Evolutionary conservation across 371 early-diverging fungal genomes (phyloP).

Genomic region (Mortierella sp.): DNA sequence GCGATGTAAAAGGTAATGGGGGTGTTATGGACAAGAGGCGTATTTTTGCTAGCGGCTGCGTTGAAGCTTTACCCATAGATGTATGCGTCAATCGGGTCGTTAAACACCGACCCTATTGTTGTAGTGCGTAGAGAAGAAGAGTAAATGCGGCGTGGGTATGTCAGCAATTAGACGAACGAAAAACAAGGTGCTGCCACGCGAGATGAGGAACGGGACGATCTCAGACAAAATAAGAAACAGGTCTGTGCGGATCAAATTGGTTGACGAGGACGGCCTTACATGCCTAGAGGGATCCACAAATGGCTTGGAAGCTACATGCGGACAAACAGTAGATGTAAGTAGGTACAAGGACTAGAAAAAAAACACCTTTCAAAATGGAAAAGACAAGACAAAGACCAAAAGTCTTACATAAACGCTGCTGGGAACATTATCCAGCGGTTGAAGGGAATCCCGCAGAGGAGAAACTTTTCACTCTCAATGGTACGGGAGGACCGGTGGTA

Average conservation of each 20-base stretch:
- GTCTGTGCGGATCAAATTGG: slow-evolving; percentile 14
- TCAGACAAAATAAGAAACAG: background rate
- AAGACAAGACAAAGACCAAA: background rate
- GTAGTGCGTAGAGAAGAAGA: background rate
- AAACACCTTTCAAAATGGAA: background rate
- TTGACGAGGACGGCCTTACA: slow-evolving; percentile 27
- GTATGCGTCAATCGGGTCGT: slow-evolving; percentile 70
- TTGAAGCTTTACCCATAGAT: slow-evolving; percentile 58
- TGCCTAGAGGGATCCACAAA: slow-evolving; percentile 55
- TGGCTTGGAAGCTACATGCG: slow-evolving; percentile 44
- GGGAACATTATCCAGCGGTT: slow-evolving; percentile 58
- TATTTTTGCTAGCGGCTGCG: slow-evolving; percentile 25
- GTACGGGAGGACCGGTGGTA: slow-evolving; percentile 28
- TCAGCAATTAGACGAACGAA: too few relatives aligned
- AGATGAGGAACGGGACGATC: background rate
- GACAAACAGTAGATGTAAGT: background rate
- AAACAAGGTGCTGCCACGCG: background rate
- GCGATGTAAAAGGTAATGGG: slow-evolving; percentile 78
- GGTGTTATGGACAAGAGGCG: slow-evolving; percentile 56
- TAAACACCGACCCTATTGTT: slow-evolving; percentile 70
- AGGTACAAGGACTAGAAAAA: background rate
- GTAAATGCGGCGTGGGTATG: background rate
- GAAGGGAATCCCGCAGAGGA: slow-evolving; percentile 41
- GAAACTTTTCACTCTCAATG: slow-evolving; percentile 38
- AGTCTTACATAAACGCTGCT: slow-evolving; percentile 46